Percentiles rank a stretch among this genome's conserved stretches.
Conservation (phyloP, 208 protist genomes). For the Endotrypanum monterogeii region DNA sequence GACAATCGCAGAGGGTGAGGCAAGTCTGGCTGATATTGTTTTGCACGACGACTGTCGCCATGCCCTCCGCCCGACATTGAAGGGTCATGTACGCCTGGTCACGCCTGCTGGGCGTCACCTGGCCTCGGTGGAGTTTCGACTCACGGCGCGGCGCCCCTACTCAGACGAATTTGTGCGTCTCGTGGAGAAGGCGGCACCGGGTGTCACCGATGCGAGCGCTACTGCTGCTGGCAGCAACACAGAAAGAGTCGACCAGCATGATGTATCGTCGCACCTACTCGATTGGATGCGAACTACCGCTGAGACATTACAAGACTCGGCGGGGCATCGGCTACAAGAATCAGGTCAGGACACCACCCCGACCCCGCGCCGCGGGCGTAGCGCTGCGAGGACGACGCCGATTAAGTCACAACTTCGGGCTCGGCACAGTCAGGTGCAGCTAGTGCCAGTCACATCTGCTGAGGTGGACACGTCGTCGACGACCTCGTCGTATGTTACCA, state of each 20-base stretch:
- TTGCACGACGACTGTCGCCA: slow-evolving; percentile 37
- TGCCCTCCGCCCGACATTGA: slow-evolving; percentile 59
- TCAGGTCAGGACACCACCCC: neutral
- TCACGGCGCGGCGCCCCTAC: slow-evolving; percentile 82
- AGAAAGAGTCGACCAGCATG: neutral
- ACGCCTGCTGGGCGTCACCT: slow-evolving; percentile 56
- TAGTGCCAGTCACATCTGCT: slow-evolving; percentile 15
- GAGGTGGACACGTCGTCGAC: slow-evolving; percentile 27
- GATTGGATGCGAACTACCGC: slow-evolving; percentile 31
- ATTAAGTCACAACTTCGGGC: neutral
- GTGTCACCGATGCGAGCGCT: neutral
- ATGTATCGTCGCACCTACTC: slow-evolving; percentile 11
- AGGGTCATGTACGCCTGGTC: slow-evolving; percentile 71
- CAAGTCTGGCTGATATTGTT: slow-evolving; percentile 66
- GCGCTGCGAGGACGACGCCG: neutral
- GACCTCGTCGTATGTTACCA: slow-evolving; percentile 19
- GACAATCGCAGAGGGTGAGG: slow-evolving; percentile 81
- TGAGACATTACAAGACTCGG: slow-evolving; percentile 11
- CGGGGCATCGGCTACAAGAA: slow-evolving; percentile 1
- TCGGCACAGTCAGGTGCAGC: slow-evolving; percentile 20
- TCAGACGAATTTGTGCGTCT: slow-evolving; percentile 59
- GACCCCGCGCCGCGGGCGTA: neutral
- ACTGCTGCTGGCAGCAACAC: neutral
- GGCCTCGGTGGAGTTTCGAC: slow-evolving; percentile 82
- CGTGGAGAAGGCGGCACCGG: slow-evolving; percentile 29